Evolutionary conservation across 352 stramenopile genomes (phyloP).

Genomic region (Globisporangium lucens): DNA sequence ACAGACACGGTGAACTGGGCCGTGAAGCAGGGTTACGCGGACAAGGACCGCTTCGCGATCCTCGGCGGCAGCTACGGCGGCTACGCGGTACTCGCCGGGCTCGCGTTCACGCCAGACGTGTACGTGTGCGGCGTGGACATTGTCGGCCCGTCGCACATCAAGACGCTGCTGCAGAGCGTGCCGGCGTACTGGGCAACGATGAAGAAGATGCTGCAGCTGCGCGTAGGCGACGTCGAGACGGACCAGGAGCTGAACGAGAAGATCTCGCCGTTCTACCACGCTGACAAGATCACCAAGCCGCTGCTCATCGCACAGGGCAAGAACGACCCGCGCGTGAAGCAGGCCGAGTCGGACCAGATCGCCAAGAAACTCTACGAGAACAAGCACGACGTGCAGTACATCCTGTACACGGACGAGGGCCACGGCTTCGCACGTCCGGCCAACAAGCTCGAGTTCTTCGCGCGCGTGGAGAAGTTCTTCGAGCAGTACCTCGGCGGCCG

Average conservation of each 20-base stretch:
- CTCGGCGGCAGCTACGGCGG: conserved; percentile 73
- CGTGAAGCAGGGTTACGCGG: conserved; percentile 53
- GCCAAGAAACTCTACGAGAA: conserved; percentile 62
- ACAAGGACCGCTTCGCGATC: conserved; percentile 40
- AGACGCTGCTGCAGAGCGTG: conserved; percentile 42
- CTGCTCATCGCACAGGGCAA: conserved; percentile 78
- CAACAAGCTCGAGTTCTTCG: conserved; percentile 71
- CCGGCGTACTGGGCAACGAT: conserved; percentile 41
- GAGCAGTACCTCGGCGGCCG: conserved; percentile 34
- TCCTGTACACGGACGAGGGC: conserved; percentile 80
- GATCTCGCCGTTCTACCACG: conserved; percentile 71
- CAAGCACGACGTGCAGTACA: conserved; percentile 74
- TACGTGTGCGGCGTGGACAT: conserved; percentile 78
- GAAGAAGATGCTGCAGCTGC: conserved; percentile 37
- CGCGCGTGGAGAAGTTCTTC: conserved; percentile 35
- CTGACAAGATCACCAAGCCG: conserved; percentile 69
- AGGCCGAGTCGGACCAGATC: conserved; percentile 70
- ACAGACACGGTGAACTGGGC: conserved; percentile 52
- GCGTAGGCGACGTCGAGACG: conserved; percentile 37
- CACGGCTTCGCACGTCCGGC: conserved; percentile 65
- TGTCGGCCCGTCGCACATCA: conserved; percentile 47
- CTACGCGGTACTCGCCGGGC: conserved; percentile 60
- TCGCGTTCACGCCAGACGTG: conserved; percentile 80
- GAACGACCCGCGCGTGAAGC: conserved; percentile 78
- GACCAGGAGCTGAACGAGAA: conserved; percentile 33